These are phyloP conservation scores for Stagonosporopsis vannaccii DNA, from an alignment of 2,329 filamentous ascomycete genomes.

Conservation along the genomic window DNA sequence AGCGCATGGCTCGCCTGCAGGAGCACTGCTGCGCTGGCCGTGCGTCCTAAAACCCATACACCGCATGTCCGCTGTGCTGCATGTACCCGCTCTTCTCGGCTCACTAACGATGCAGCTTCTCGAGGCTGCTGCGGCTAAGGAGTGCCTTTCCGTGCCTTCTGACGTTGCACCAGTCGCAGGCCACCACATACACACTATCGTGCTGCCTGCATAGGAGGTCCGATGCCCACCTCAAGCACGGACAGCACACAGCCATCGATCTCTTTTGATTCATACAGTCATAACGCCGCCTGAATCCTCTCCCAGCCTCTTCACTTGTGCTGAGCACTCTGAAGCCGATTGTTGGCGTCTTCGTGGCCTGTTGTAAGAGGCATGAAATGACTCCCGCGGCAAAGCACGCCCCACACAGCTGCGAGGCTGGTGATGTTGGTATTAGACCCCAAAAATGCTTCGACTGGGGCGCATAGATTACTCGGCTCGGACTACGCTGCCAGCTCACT, in stretches of 20 bases:
- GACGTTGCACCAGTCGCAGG: slow-evolving; percentile 42
- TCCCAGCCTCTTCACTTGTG: slow-evolving; percentile 21
- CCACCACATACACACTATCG: slow-evolving; percentile 42
- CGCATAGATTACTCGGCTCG: slow-evolving; percentile 45
- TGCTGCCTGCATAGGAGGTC: slow-evolving; percentile 35
- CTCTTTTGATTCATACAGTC: slow-evolving; percentile 20
- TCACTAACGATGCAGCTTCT: slow-evolving; percentile 22
- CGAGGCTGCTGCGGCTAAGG: slow-evolving; percentile 36
- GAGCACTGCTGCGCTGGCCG: slow-evolving; percentile 13
- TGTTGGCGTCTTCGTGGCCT: slow-evolving; percentile 26
- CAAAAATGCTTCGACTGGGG: slow-evolving; percentile 38
- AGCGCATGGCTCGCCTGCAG: not conserved
- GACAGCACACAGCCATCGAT: slow-evolving; percentile 33
- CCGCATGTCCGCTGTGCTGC: slow-evolving; percentile 13
- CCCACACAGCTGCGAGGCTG: slow-evolving; percentile 36
- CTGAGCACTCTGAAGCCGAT: slow-evolving; percentile 20
- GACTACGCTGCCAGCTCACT: slow-evolving; percentile 42
- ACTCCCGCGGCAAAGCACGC: slow-evolving; percentile 22
- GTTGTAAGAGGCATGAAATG: slow-evolving; percentile 24
- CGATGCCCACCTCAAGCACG: slow-evolving; percentile 30
- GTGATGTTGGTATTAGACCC: slow-evolving; percentile 27
- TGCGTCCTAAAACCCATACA: slow-evolving; percentile 11
- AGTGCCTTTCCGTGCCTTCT: slow-evolving; percentile 12
- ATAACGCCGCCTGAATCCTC: slow-evolving; percentile 12
- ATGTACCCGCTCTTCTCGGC: slow-evolving; percentile 19